Base-by-base conservation (phyloP, 2,329 filamentous ascomycete genomes). In the Fusarium sp. region DNA sequence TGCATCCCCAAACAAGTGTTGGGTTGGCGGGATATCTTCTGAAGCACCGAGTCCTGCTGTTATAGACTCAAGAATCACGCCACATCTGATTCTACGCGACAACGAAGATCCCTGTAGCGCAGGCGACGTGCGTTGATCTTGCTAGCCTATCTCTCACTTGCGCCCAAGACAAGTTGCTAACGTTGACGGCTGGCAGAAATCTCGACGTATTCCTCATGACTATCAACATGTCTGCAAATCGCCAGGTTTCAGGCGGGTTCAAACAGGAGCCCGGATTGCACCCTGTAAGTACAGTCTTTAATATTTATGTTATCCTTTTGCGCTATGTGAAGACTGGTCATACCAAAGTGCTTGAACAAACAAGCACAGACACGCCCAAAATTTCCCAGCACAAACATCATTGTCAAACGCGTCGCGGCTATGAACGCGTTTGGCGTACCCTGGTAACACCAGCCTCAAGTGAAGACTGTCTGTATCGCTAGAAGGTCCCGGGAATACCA, bases 221-320 rank as follows among this genome's bases (percentile, higher is more conserved):
- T 53, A 69, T 73, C 63, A 75, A 54, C 44, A 78, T 78, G 76
- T 77, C 76, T 47, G 73, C 74, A 41, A 67, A 75, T 61, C 73
- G 75, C 58, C 76, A 78, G 54, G 59, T 76, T 54, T 57, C 73
- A 52, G 63, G 71, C 51, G 73, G 74, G 58, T 78, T 74, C 70
- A 80, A 79, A 69, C 75, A 79, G 40, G 78, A 79, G 48, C 69
- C 72, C 45, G 62, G 69, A 40, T 49, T 67, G 30, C 73, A 75
- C 62, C 52, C 71, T 59, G 78, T 80, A 75, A 75, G 78, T 76
- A 53, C 20, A 45, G 29, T 54, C 54, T 55, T 57, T 65, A 41
- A 49, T 57, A 68, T 47, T 41, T 53, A 40, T 34, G 20, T 45
- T 46, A 13, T 27, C 32, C 32, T 22, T 25, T 48, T 63, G 25